phyloP scores from a whole-genome alignment of 345 rosid genomes.

The Pistacia vera region DNA sequence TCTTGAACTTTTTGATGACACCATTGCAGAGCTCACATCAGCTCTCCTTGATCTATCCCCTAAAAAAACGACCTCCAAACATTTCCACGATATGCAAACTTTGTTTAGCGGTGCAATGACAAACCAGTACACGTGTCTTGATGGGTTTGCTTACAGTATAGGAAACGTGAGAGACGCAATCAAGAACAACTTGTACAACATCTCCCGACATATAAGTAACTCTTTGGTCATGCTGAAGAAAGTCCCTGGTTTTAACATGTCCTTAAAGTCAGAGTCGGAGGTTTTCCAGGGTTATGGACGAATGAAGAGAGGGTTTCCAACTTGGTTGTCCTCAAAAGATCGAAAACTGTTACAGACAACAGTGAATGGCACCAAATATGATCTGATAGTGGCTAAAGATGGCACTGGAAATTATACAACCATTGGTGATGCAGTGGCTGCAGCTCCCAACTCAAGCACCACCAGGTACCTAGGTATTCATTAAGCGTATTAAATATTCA shows the following conservation, averaged over 20 bases:
- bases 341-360: slow-evolving; percentile 47
- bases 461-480: slow-evolving; percentile 50
- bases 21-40: slow-evolving; percentile 45
- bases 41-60: slow-evolving; percentile 51
- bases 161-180: slow-evolving; percentile 41
- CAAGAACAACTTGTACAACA: slow-evolving; percentile 46
- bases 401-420: slow-evolving; percentile 72
- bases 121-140: slow-evolving; percentile 90
- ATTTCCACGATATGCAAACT: slow-evolving; percentile 57
- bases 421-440: slow-evolving; percentile 60
- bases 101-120: slow-evolving; percentile 78
- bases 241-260: slow-evolving; percentile 43
- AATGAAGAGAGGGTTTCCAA: slow-evolving; percentile 55
- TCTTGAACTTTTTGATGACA: slow-evolving; percentile 55
- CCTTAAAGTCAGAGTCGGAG: slow-evolving; percentile 30
- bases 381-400: slow-evolving; percentile 70
- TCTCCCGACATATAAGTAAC: slow-evolving; percentile 66
- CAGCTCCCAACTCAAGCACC: slow-evolving; percentile 68
- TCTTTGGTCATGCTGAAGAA: slow-evolving; percentile 65
- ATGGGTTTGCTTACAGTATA: slow-evolving; percentile 58
- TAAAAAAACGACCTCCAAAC: slow-evolving; percentile 24
- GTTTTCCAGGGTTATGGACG: slow-evolving; percentile 40
- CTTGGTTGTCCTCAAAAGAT: slow-evolving; percentile 55
- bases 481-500: too few relatives aligned
- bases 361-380: slow-evolving; percentile 31